Evolutionary conservation across 1,284 basidiomycete species (phyloP), one percentile per base, ranked within the genome.

Genomic region (Papiliotrema fonsecae): DNA sequence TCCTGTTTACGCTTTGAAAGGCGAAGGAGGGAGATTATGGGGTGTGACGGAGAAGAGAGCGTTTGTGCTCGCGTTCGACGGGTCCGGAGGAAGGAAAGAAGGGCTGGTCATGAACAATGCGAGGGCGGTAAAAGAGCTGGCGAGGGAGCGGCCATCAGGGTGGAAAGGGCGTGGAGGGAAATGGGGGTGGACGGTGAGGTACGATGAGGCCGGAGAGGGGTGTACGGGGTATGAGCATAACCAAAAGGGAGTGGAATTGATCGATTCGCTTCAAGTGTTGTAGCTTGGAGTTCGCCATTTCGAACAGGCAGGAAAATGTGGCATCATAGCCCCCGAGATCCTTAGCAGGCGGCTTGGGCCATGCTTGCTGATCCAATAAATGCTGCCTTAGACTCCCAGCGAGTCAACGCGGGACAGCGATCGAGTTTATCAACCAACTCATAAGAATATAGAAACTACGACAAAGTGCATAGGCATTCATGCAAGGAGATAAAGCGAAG

Each of bases 21-120:
- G 60, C 2, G 73, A 74, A 31, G 67, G 66, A 18, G 66, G 64
- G 13, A 59, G 67, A n/a, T 45, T 75, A 16, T 76, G 68, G 67
- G 74, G 68, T 14, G 73, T 72, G 0, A 72, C 67, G 21, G 69
- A 74, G 44, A 52, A 49, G 14, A 48, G 71, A 16, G 64, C 61
- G 13, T 74, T 74, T 45, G 65, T 70, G 10, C 44, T 73, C 9
- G 62, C 70, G 1, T 74, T 70, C 41, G 71, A 75, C 36, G 58
- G 58, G 4, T 38, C 42, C 1, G 68, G 67, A 11, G 49, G 54
- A 4, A 26, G 16, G 4, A 26, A 19, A 3, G 57, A 57, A 9
- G 64, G 62, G 0, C 14, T 70, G 18, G 45, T 63, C 2, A 22
- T 39, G 3, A 24, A 27, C 2, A 43, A 51, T 11, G 59, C 57